Evolutionary conservation across 2,329 filamentous ascomycete genomes (phyloP).

Genomic region (Fusarium algeriense): DNA sequence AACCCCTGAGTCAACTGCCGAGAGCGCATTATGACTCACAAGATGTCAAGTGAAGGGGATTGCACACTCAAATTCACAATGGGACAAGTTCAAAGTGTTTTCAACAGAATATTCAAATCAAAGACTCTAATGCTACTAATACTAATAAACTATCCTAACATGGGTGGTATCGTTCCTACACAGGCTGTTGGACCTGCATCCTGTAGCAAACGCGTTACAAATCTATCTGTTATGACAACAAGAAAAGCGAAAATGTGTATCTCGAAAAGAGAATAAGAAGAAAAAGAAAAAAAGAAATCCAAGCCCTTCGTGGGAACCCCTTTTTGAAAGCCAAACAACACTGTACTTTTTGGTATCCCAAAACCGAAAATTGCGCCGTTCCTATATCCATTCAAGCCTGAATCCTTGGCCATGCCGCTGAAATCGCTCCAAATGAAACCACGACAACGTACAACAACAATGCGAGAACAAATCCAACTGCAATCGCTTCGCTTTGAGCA

Average conservation of each 20-base stretch:
- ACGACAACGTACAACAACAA: conserved; percentile 49
- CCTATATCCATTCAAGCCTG: conserved; percentile 37
- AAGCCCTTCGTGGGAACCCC: conserved; percentile 19
- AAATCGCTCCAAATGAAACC: conserved; percentile 41
- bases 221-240: conserved; percentile 42
- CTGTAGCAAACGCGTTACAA: conserved; percentile 40
- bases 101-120: conserved; percentile 15
- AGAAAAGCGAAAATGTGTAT: conserved; percentile 26
- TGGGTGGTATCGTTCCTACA: conserved; percentile 43
- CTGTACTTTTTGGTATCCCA: conserved; percentile 46
- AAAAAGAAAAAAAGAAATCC: conserved; percentile 11
- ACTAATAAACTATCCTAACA: conserved; percentile 39
- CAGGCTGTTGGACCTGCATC: conserved; percentile 42
- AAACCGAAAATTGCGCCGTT: conserved; percentile 39
- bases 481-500: conserved; percentile 51
- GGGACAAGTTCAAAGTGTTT: neutral
- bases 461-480: conserved; percentile 50
- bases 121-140: conserved; percentile 31
- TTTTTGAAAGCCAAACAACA: conserved; percentile 38
- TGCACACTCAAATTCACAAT: neutral
- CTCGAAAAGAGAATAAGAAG: conserved; percentile 8
- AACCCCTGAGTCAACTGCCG: neutral
- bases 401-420: conserved; percentile 34
- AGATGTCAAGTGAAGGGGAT: neutral
- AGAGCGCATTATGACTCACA: neutral